These are phyloP conservation scores for Coelomomyces lativittatus DNA, from an alignment of 371 early-diverging fungal genomes.

Conservation along the genomic window DNA sequence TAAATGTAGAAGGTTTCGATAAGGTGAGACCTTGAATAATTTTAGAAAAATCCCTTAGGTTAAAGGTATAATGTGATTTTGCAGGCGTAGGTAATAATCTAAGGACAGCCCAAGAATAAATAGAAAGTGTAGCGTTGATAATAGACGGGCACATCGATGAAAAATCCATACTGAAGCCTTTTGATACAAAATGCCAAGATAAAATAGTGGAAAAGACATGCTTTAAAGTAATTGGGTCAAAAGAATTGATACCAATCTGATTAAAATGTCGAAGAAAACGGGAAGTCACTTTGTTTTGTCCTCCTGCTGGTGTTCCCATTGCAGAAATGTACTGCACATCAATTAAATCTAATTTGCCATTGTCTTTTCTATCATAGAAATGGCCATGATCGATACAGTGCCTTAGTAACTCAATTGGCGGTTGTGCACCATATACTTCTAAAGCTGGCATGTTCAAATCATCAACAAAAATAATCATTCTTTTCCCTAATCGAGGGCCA, in stretches of 20 bases:
- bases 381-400: conserved; percentile 33
- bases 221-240: conserved; percentile 22
- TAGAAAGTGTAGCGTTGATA: conserved; percentile 18
- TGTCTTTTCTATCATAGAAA: conserved; percentile 36
- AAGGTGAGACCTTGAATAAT: conserved; percentile 27
- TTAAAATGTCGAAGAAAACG: conserved; percentile 35
- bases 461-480: conserved; percentile 27
- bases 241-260: conserved; percentile 21
- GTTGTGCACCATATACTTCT: conserved; percentile 37
- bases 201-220: conserved; percentile 22
- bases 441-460: conserved; percentile 40
- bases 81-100: conserved; percentile 36
- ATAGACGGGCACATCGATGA: conserved; percentile 8
- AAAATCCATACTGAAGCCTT: neutral
- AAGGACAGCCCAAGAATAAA: conserved; percentile 28
- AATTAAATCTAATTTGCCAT: conserved; percentile 36
- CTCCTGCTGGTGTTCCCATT: conserved; percentile 42
- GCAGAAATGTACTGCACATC: conserved; percentile 28
- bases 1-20: conserved; percentile 19
- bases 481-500: conserved; percentile 37
- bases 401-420: conserved; percentile 33
- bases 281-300: conserved; percentile 28
- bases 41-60: conserved; percentile 36
- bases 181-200: conserved; percentile 15
- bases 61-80: conserved; percentile 44